A percentile compares a stretch with the other conserved stretches of the same genome.
These are phyloP conservation scores for Trypanosoma theileri DNA, from an alignment of 208 protist genomes.

Conservation along the genomic window DNA sequence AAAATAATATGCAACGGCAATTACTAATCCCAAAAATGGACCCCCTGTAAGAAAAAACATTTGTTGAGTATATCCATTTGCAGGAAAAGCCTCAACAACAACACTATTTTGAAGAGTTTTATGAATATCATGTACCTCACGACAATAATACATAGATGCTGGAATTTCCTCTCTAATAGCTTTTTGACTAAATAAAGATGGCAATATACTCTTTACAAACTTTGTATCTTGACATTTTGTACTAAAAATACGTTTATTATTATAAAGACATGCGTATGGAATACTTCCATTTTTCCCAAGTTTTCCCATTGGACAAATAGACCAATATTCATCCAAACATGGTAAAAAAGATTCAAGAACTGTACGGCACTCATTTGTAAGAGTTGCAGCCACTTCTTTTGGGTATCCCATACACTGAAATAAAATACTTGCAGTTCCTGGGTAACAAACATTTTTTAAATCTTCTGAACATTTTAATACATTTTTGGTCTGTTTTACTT, in stretches of 20 bases:
- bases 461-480: neutral
- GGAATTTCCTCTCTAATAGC: conserved; percentile 8
- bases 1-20: conserved; percentile 33
- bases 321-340: conserved; percentile 17
- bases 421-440: neutral
- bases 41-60: conserved; percentile 18
- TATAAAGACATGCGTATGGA: conserved; percentile 23
- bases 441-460: neutral
- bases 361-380: conserved; percentile 12
- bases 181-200: conserved; percentile 9
- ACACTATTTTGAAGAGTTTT: conserved; percentile 18
- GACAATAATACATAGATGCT: conserved; percentile 17
- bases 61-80: conserved; percentile 19
- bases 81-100: conserved; percentile 26
- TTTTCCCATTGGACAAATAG: conserved; percentile 17
- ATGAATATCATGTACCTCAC: conserved; percentile 24
- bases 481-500: neutral
- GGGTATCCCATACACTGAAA: neutral
- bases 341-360: conserved; percentile 7
- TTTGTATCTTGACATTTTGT: conserved; percentile 9
- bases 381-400: neutral
- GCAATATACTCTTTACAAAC: conserved; percentile 19
- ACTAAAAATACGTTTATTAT: conserved; percentile 11
- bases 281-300: conserved; percentile 2
- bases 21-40: conserved; percentile 22